Evolutionary conservation across 345 rosid genomes (phyloP), one percentile per base, ranked within the genome.

Genomic region (Syzygium grande): DNA sequence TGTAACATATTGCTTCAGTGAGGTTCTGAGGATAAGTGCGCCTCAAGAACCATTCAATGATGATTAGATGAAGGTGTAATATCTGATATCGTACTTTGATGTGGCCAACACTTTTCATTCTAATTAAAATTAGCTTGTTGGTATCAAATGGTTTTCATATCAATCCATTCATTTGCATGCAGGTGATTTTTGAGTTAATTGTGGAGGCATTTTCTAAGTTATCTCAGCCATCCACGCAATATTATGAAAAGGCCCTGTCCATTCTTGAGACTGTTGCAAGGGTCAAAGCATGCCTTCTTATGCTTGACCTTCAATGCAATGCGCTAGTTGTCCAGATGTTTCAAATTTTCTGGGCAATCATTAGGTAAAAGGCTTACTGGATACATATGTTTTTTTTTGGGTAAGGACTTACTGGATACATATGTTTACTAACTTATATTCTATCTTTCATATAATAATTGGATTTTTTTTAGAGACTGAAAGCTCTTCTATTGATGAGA

Each of bases 291-390:
- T 92, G 94, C 89, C 90, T 96, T 91, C 89, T 97, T 89, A 95
- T 97, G 98, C 89, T 95, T 90, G 98, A 97, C 90, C 95, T 96
- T 77, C 94, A 94, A 91, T 92, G 95, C 59, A 94, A 96, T 85
- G 90, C 87, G 84, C 91, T 95, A 87, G 91, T 95, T 56, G 52
- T 92, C 17, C 92, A 94, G 85, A 95, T 96, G 96, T 95, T 97
- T 92, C 93, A 87, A 38, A 90, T 77, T 86, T 93, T 95, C 88
- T 91, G 96, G 85, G 91, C 90, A 88, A 90, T 87, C 87, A 90
- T 92, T 43, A 90, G 96, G 99, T 96, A 92, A 85, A 85, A 84
- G 87, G 85, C 61, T 86, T 83, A 52, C 86, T 56, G 52, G 19
- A 61, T 58, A 52, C 87, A 27, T 83, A 68, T n/a, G n/a, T n/a